These are phyloP conservation scores for Canavalia gladiata DNA, from an alignment of 306 rosid species.

Conservation along the genomic window DNA sequence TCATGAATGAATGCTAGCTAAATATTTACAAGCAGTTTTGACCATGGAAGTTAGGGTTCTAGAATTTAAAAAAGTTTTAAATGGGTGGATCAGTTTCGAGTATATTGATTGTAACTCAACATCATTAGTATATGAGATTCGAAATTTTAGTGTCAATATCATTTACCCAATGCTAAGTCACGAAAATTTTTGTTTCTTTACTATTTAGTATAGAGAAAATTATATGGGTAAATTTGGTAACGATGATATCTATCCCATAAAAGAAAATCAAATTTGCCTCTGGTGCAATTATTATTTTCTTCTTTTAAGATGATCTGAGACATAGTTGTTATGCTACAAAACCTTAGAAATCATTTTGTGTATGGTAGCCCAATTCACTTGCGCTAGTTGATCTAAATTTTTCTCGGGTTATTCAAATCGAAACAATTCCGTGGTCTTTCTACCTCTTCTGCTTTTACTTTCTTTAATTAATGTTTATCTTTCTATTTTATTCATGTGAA, in stretches of 20 bases:
- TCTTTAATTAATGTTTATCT: not conserved
- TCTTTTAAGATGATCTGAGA: not conserved
- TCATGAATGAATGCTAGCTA: too few relatives aligned
- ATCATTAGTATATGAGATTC: not conserved
- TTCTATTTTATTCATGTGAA: not conserved
- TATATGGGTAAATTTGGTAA: not conserved
- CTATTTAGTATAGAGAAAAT: not conserved
- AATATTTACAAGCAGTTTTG: too few relatives aligned
- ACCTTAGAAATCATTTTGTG: not conserved
- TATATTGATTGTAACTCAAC: not conserved
- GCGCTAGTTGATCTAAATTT: not conserved
- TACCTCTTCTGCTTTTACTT: not conserved
- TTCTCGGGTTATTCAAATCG: not conserved
- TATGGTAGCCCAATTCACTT: not conserved
- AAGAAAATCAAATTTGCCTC: not conserved
- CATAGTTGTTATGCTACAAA: not conserved
- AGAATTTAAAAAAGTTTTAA: not conserved
- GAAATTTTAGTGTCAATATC: not conserved
- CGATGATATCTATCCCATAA: not conserved
- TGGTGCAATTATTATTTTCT: slow-evolving; percentile 1
- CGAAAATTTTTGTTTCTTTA: not conserved
- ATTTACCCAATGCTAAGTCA: not conserved
- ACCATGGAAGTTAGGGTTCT: too few relatives aligned
- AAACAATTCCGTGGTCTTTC: not conserved
- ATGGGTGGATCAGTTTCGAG: not conserved